A percentile compares a stretch with the other conserved stretches of the same genome.
Evolutionary conservation across 73 alveolate species (phyloP).

Genomic region (Symbiodinium pilosum): DNA sequence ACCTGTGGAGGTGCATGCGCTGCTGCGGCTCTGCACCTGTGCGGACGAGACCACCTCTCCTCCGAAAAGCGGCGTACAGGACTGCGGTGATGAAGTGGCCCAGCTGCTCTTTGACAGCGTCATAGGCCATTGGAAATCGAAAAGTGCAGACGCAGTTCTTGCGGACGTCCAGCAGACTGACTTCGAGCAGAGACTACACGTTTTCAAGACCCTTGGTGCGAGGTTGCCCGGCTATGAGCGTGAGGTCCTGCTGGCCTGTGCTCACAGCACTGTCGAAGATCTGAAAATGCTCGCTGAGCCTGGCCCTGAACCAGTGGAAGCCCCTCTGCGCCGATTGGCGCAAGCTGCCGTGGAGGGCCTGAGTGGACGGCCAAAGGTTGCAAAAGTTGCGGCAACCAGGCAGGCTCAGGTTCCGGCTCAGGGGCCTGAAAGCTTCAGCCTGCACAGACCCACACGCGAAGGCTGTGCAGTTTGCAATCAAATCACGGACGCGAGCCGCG

Average conservation of each 20-base stretch:
- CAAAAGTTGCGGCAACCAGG: background rate
- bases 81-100: background rate
- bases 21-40: background rate
- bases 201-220: slow-evolving; percentile 31
- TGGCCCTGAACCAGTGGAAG: background rate
- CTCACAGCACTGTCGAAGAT: slow-evolving; percentile 37
- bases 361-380: background rate
- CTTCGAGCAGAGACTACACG: slow-evolving; percentile 59
- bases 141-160: slow-evolving; percentile 50
- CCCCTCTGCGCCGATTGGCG: slow-evolving; percentile 52
- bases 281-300: background rate
- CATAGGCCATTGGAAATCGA: slow-evolving; percentile 16
- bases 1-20: background rate
- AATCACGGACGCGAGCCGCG: background rate
- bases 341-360: slow-evolving; percentile 36
- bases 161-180: slow-evolving; percentile 36
- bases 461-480: background rate
- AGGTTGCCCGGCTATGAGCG: slow-evolving; percentile 45
- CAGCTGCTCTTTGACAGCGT: background rate
- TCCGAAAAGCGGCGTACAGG: background rate
- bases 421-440: background rate
- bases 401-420: background rate
- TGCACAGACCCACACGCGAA: background rate
- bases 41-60: background rate
- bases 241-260: slow-evolving; percentile 46